phyloP scores from a whole-genome alignment of 169 alveolate genomes.

The Babesia bovis region DNA sequence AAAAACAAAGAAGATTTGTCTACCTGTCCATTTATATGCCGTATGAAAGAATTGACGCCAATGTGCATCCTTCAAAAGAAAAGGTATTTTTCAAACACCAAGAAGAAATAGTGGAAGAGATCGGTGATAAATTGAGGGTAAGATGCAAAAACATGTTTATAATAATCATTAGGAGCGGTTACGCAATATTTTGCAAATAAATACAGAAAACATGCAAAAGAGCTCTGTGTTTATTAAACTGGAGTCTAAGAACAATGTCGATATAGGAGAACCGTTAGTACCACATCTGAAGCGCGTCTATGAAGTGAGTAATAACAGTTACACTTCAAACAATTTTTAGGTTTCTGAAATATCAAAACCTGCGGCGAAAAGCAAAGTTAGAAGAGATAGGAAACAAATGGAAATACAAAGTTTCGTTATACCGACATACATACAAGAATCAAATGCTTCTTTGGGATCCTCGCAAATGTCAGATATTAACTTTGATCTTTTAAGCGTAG shows the following conservation, averaged over 20 bases:
- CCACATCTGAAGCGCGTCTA: constrained; percentile 13
- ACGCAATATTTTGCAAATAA: not conserved
- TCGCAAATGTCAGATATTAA: no score
- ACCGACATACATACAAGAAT: constrained; percentile 20
- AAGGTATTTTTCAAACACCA: constrained; percentile 87
- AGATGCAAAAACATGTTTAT: not conserved
- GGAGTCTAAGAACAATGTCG: not conserved
- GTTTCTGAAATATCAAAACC: no score
- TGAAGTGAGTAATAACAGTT: constrained; percentile 2
- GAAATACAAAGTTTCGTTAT: constrained; percentile 32
- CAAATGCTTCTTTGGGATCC: constrained; percentile 15
- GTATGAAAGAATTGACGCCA: constrained; percentile 92
- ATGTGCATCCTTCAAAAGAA: constrained; percentile 98
- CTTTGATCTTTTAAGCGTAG: no score
- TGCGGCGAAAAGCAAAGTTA: constrained; percentile 8
- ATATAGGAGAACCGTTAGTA: not conserved
- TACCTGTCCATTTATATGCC: constrained; percentile 92
- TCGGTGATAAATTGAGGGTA: constrained; percentile 65
- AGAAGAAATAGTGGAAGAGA: constrained; percentile 75
- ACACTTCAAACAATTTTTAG: no score
- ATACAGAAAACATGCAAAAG: constrained; percentile 6
- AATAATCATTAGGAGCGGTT: constrained; percentile 12
- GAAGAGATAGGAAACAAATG: constrained; percentile 40
- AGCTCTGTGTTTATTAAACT: constrained; percentile 8
- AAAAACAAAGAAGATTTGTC: constrained; percentile 81